Percentiles rank a stretch among this genome's conserved stretches.
Conservation (phyloP, 2,329 filamentous ascomycete species). For the Bipolaris gigantea region DNA sequence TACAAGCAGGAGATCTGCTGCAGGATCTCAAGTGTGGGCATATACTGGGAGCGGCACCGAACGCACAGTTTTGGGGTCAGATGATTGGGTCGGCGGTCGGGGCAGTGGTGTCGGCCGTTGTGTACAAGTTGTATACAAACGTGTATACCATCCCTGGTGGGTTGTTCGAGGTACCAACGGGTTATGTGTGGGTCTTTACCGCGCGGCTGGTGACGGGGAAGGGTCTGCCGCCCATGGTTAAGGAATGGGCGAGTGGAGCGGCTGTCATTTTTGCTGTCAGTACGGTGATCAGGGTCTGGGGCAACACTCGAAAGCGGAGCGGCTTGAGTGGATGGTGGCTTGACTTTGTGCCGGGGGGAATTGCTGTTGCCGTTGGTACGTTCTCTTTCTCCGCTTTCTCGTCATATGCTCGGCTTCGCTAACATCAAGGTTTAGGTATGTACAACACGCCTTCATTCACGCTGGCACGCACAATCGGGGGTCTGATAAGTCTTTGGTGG, state of each 20-base stretch:
- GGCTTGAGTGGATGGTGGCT: conserved; percentile 61
- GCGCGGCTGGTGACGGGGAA: conserved; percentile 89
- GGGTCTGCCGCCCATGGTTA: conserved; percentile 81
- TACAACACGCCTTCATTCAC: conserved; percentile 98
- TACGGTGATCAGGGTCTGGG: conserved; percentile 66
- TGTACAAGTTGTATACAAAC: conserved; percentile 87
- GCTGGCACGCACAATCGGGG: conserved; percentile 81
- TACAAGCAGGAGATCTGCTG: conserved; percentile 95
- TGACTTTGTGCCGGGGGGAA: conserved; percentile 81
- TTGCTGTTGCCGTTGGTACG: conserved; percentile 88
- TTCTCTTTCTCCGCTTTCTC: conserved; percentile 12
- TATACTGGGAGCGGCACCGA: conserved; percentile 85
- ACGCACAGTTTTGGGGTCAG: conserved; percentile 95
- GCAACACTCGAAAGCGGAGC: conserved; percentile 34
- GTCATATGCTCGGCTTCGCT: background rate
- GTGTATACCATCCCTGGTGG: conserved; percentile 89
- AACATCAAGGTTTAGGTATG: conserved; percentile 64
- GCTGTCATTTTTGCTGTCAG: conserved; percentile 71
- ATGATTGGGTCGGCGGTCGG: conserved; percentile 86
- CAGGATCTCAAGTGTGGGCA: conserved; percentile 98
- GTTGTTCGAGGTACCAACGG: conserved; percentile 90
- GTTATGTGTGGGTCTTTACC: conserved; percentile 97
- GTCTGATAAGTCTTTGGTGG: conserved; percentile 41
- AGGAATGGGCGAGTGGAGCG: conserved; percentile 75
- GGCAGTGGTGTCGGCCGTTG: conserved; percentile 79